Percentiles rank a stretch among this genome's conserved stretches.
phyloP scores from a whole-genome alignment of 2,329 filamentous ascomycete genomes.

The Colletotrichum tropicicola region DNA sequence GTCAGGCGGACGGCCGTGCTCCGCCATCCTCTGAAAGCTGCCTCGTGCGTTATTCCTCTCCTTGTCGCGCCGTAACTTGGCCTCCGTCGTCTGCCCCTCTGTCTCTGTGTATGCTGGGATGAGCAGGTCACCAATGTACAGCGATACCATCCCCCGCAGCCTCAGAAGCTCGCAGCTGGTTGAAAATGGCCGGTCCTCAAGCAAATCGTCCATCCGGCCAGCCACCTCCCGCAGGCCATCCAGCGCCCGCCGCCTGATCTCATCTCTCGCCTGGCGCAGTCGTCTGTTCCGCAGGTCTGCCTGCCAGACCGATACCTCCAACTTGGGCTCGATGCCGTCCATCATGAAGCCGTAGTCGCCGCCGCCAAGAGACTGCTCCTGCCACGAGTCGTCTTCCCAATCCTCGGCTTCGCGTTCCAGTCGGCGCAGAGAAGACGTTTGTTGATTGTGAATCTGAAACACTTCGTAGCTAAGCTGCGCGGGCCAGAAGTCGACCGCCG shows the following conservation, averaged over 20 bases:
- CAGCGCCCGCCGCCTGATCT: constrained; percentile 61
- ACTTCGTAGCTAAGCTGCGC: constrained; percentile 85
- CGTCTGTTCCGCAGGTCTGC: constrained; percentile 30
- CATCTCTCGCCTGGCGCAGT: constrained; percentile 44
- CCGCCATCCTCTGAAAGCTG: constrained; percentile 48
- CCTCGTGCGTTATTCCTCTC: constrained; percentile 46
- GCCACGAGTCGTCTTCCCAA: constrained; percentile 35
- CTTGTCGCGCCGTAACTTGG: constrained; percentile 15
- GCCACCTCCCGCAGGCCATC: constrained; percentile 70
- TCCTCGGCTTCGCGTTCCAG: constrained; percentile 43
- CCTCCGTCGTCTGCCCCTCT: constrained; percentile 38
- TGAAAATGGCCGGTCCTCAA: constrained; percentile 76
- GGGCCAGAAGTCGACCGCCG: constrained; percentile 81
- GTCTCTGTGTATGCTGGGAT: constrained; percentile 50
- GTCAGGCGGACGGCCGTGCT: constrained; percentile 42
- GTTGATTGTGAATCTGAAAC: constrained; percentile 74
- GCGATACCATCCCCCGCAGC: constrained; percentile 76
- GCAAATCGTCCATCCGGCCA: constrained; percentile 73
- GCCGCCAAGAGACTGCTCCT: constrained; percentile 22
- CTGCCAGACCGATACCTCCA: constrained; percentile 25
- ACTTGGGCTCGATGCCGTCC: constrained; percentile 36
- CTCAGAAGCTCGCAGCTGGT: constrained; percentile 73
- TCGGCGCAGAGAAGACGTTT: constrained; percentile 51
- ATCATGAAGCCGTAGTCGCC: constrained; percentile 25
- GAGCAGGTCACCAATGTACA: constrained; percentile 78